Evolutionary conservation across 2,329 filamentous ascomycete species (phyloP).

Genomic region (Cladosporium oxysporum): DNA sequence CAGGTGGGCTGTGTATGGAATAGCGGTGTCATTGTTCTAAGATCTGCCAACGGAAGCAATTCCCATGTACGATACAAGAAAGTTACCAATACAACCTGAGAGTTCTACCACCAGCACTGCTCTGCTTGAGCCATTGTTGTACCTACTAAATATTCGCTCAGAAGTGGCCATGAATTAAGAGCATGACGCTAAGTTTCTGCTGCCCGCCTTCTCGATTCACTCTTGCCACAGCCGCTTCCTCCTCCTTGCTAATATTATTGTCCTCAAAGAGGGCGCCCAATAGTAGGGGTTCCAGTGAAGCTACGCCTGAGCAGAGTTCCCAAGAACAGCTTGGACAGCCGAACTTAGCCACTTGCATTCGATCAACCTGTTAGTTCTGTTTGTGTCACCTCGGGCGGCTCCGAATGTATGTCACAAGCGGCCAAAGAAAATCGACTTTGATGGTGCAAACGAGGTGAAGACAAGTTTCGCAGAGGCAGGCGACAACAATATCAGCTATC

Average conservation of each 20-base stretch:
- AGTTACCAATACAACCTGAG: not conserved
- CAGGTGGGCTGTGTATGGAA: not conserved
- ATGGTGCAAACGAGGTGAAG: too few relatives aligned
- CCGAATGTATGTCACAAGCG: too few relatives aligned
- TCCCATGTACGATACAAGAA: not conserved
- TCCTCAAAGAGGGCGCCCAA: not conserved
- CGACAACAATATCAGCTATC: too few relatives aligned
- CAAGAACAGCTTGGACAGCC: too few relatives aligned
- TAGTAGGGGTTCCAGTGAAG: not conserved
- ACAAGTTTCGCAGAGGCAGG: too few relatives aligned
- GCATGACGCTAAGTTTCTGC: not conserved
- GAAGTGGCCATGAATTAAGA: not conserved
- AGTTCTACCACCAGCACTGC: not conserved
- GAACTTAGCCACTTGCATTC: too few relatives aligned
- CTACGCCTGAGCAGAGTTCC: too few relatives aligned
- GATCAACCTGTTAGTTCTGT: too few relatives aligned
- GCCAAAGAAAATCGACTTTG: too few relatives aligned
- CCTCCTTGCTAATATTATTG: not conserved
- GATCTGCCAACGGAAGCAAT: not conserved
- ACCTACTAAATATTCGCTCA: not conserved
- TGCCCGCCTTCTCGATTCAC: not conserved
- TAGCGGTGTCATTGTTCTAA: not conserved
- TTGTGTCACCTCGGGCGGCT: too few relatives aligned
- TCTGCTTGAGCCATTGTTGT: not conserved
- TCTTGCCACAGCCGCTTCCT: not conserved